Base-by-base conservation (phyloP, 345 rosid species). In the Cochlearia excelsa region DNA sequence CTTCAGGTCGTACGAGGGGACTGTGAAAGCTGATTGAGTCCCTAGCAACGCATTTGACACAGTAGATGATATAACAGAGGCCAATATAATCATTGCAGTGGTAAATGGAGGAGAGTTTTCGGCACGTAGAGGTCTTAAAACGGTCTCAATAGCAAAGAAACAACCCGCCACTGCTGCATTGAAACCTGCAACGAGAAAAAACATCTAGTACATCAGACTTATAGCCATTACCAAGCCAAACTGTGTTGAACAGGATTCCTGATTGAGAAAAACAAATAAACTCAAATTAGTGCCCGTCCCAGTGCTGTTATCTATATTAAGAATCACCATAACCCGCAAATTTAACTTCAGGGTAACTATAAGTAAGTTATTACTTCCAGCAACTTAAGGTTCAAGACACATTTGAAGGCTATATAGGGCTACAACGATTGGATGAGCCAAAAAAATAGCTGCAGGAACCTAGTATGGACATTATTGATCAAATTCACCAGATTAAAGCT, bases 151-250 rank as follows among this genome's bases (percentile, higher is more conserved):
- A 11, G 99, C 97, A 81, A 93, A 89, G 78, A 93, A 89, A 68
- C 95, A 93, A 67, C 99, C 97, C 28, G 99, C 99, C 7, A 93
- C 97, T 30, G 97, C 94, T 51, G 97, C 99, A 83, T 87, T 93
- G 74, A 93, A 93, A 76, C 97, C 99, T 93, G 74, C 40, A 66
- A 60, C 23, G 43, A 52, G 42, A 30, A 48, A 54, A 5, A 28
- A 53, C 4, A 51, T 11, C 3, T 2, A 27, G 30, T 6, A 26
- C 45, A 35, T 63, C 59, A 57, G 61, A 51, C n/a, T 16, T 63
- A 1, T 11, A 51, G 26, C 41, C 35, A 30, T 8, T 7, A 38
- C 7, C 39, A 58, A 42, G 35, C 37, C 9, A 43, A 43, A 56
- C 43, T 48, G 57, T 5, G 2, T 40, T 7, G n/a, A 62, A 48